phyloP scores from a whole-genome alignment of 2,329 filamentous ascomycete genomes.

The Rutstroemia sp. region DNA sequence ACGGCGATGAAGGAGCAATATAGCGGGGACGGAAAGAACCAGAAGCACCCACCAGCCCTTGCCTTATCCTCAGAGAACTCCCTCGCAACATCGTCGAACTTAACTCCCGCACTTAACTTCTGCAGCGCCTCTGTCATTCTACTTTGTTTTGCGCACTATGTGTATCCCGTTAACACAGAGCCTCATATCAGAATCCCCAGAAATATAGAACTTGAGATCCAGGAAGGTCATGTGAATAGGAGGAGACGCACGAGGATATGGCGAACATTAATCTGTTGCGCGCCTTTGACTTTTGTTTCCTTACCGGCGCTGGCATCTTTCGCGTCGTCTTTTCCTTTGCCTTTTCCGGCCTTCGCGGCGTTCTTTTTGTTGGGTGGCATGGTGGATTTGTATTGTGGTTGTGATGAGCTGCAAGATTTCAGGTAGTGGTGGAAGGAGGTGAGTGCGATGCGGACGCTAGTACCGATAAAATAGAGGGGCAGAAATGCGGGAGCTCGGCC shows the following conservation, averaged over 20 bases:
- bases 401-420: background rate
- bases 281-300: conserved; percentile 46
- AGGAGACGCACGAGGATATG: conserved; percentile 46
- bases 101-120: conserved; percentile 57
- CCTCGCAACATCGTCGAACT: conserved; percentile 68
- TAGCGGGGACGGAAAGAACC: background rate
- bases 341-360: conserved; percentile 22
- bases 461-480: background rate
- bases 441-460: background rate
- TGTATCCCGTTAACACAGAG: background rate
- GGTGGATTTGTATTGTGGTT: background rate
- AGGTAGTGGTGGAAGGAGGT: background rate
- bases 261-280: conserved; percentile 64
- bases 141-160: conserved; percentile 63
- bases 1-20: background rate
- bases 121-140: conserved; percentile 70
- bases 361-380: conserved; percentile 27
- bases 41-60: conserved; percentile 42
- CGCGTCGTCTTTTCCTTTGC: conserved; percentile 30
- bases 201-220: background rate
- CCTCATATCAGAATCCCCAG: background rate
- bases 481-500: background rate
- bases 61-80: conserved; percentile 74
- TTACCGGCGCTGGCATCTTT: conserved; percentile 34
- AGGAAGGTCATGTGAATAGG: background rate